Conservation (phyloP, 1,139 yeast species). For the Yamadazyma sp. region DNA sequence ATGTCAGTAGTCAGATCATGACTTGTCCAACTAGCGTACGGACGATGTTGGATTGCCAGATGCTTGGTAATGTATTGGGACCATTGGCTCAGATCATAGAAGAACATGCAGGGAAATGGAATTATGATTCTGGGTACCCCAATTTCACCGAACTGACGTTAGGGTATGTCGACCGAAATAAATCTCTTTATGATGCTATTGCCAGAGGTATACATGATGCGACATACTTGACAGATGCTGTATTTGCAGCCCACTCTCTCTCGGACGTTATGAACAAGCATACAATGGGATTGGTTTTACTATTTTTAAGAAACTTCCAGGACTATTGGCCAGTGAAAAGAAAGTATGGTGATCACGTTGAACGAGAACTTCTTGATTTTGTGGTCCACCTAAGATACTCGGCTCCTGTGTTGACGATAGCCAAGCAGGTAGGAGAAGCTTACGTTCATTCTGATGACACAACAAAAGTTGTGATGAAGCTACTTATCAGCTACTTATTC, state of each 20-base stretch:
- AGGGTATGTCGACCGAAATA: slow-evolving; percentile 17
- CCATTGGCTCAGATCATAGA: slow-evolving; percentile 50
- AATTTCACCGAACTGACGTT: slow-evolving; percentile 26
- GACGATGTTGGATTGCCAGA: slow-evolving; percentile 34
- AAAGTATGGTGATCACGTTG: slow-evolving; percentile 69
- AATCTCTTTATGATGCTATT: slow-evolving; percentile 32
- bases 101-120: slow-evolving; percentile 30
- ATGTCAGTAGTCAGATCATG: slow-evolving; percentile 61
- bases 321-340: slow-evolving; percentile 56
- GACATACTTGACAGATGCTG: slow-evolving; percentile 42
- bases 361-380: slow-evolving; percentile 51
- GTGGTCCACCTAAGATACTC: slow-evolving; percentile 50
- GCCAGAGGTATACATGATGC: slow-evolving; percentile 41
- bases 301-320: slow-evolving; percentile 53
- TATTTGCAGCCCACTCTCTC: slow-evolving; percentile 20
- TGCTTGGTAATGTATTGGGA: slow-evolving; percentile 43
- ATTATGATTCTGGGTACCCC: slow-evolving; percentile 28
- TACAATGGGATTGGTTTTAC: slow-evolving; percentile 37
- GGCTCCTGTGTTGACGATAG: slow-evolving; percentile 45
- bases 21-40: slow-evolving; percentile 62
- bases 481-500: slow-evolving; percentile 22
- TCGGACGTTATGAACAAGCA: slow-evolving; percentile 25
- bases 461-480: slow-evolving; percentile 17
- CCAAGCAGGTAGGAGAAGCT: slow-evolving; percentile 43
- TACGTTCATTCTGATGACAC: slow-evolving; percentile 20